These are phyloP conservation scores for Closterium sp. DNA, from an alignment of 139 green algal genomes.

Conservation along the genomic window DNA sequence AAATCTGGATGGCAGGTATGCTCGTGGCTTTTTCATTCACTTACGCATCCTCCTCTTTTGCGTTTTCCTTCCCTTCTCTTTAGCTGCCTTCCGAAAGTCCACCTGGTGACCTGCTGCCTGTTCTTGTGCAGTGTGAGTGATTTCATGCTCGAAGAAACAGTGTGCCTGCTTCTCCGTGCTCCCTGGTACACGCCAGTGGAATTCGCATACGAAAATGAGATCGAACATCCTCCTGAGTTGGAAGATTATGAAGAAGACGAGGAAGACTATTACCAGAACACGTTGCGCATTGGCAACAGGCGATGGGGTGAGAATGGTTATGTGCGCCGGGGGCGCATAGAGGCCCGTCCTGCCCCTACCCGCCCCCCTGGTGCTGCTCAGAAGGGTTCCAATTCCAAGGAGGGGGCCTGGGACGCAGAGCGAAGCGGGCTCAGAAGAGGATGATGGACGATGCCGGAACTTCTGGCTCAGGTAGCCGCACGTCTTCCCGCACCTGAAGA, in stretches of 20 bases:
- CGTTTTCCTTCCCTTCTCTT: neutral
- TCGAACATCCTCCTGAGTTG: conserved; percentile 49
- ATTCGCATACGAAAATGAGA: conserved; percentile 38
- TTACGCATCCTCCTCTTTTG: neutral
- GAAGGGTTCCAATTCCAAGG: neutral
- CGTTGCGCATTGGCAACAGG: conserved; percentile 77
- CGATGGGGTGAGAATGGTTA: conserved; percentile 71
- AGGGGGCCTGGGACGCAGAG: neutral
- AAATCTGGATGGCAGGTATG: conserved; percentile 67
- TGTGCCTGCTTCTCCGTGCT: conserved; percentile 76
- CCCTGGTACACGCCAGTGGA: conserved; percentile 73
- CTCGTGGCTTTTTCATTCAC: conserved; percentile 1
- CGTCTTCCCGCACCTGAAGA: too few species aligned
- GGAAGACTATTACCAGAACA: conserved; percentile 64
- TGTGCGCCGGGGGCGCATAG: conserved; percentile 58
- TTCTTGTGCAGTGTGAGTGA: conserved; percentile 60
- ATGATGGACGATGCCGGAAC: too few species aligned
- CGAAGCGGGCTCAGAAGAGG: neutral
- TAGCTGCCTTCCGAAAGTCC: too few species aligned
- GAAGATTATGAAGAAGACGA: conserved; percentile 63
- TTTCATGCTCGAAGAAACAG: conserved; percentile 71
- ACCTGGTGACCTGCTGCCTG: neutral
- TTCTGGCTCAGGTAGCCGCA: too few species aligned
- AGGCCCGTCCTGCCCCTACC: conserved; percentile 4
- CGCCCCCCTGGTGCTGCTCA: neutral